Evolutionary conservation across 2,329 filamentous ascomycete species (phyloP), one percentile per base, ranked within the genome.

Genomic region (Chalara sp.): DNA sequence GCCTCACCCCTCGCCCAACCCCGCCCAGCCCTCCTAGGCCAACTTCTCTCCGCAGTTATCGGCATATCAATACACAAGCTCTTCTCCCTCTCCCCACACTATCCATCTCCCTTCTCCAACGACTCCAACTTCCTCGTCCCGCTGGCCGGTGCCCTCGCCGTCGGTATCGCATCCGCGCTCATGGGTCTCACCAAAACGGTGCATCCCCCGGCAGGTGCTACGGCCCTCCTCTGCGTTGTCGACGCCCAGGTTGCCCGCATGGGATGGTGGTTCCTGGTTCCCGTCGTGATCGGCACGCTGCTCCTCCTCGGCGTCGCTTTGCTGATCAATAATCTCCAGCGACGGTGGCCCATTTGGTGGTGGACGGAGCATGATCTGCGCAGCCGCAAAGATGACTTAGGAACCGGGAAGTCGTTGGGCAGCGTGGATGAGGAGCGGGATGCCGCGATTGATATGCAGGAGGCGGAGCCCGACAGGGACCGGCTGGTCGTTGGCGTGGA

Each of bases 181-280:
- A 90, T 89, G 86, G 76, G 75, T 0, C 60, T 88, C 28, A 89
- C 85, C 1, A 84, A 83, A 48, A 89, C 85, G 0, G 74, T 87
- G 0, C 84, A 90, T 57, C 86, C 86, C 0, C 87, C 86, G 0
- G 86, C 84, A 0, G 86, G 87, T 5, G 86, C 86, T 6, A 90
- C 86, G 1, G 86, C 84, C 0, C 68, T 91, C 1, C 68, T 90
- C 30, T 84, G 84, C 0, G 82, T 85, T 0, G 73, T 81, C 1
- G 79, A 83, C 52, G 68, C 75, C 2, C 68, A 72, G 1, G 69
- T 81, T 1, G 70, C 74, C 7, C 58, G 61, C 0, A 65, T 89
- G 8, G 84, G 85, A n/a, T 90, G 86, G 87, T 80, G 76, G 53
- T 67, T 88, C 10, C 63, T 89, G 5, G 79, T 82, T 0, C 68